Percentiles rank a stretch among this genome's conserved stretches.
Conservation (phyloP, 495 filamentous ascomycete species). For the Neurospora sp. region DNA sequence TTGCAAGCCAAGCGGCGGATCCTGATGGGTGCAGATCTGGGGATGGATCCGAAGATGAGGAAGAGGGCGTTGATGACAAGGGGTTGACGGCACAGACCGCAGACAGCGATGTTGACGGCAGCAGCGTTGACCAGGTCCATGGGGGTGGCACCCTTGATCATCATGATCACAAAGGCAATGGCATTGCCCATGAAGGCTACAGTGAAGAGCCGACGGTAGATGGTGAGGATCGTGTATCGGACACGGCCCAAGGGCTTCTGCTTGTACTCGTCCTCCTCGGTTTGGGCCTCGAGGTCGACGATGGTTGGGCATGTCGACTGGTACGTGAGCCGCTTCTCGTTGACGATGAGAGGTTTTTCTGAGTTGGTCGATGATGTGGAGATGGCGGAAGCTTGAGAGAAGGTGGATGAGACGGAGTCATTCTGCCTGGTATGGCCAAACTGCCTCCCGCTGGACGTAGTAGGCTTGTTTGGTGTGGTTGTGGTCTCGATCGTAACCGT, state of each 20-base stretch:
- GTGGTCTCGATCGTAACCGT: not conserved
- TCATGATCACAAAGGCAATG: slow-evolving; percentile 19
- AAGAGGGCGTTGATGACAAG: slow-evolving; percentile 65
- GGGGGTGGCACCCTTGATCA: slow-evolving; percentile 11
- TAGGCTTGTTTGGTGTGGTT: not conserved
- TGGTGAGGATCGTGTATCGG: slow-evolving; percentile 21
- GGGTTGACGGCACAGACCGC: slow-evolving; percentile 56
- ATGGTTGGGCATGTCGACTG: not conserved
- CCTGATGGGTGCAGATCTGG: slow-evolving; percentile 49
- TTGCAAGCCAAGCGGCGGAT: slow-evolving; percentile 57
- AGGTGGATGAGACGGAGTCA: not conserved
- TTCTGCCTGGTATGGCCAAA: not conserved
- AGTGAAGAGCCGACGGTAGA: slow-evolving; percentile 24
- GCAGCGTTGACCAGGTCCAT: slow-evolving; percentile 27
- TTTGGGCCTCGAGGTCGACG: slow-evolving; percentile 15
- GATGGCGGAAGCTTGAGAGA: not conserved
- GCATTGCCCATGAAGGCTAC: slow-evolving; percentile 21
- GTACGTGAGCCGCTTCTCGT: not conserved
- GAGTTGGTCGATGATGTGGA: slow-evolving; percentile 1
- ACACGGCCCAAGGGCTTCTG: slow-evolving; percentile 18
- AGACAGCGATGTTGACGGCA: slow-evolving; percentile 36
- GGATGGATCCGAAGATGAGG: slow-evolving; percentile 42
- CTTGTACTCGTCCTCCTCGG: slow-evolving; percentile 2
- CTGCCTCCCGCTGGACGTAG: not conserved
- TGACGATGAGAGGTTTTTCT: not conserved